Evolutionary conservation across 1,139 yeast species (phyloP), one percentile per base, ranked within the genome.

Genomic region (Nakaseomyces kungkrabaensis): DNA sequence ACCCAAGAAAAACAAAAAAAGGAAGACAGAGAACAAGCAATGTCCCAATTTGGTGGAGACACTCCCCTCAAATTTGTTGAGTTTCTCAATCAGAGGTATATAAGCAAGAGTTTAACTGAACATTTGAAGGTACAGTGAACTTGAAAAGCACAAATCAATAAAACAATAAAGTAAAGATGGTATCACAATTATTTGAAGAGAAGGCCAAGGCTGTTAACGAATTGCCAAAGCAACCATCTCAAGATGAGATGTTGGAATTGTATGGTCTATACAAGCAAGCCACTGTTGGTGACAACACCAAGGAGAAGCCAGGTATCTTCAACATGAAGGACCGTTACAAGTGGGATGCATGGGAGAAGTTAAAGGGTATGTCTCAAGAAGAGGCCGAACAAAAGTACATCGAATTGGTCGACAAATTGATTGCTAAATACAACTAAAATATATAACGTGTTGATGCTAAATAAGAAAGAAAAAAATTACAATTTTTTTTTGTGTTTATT

Each of bases 231-330:
- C 85, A 86, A 69, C 97, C 97, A 61, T 68, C 73, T 59, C 92
- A 88, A 69, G 95, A 87, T 64, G 97, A 90, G 70, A 75, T 89
- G 68, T 78, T 92, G 66, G 73, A 78, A 60, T 74, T 85, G 63
- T 92, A 92, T 74, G 97, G 94, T 43, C 78, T 92, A 64, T 92
- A 78, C 83, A 92, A 92, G 74, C 98, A 92, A 74, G 95, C 97
- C 58, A 90, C 97, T 46, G 84, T 83, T 52, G 98, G 98, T 59
- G 98, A 92, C 78, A 86, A 86, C 76, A 77, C 75, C 69, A 58
- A 58, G 40, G 72, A 80, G 53, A 85, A 85, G 71, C 83, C 95
- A 51, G 95, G 96, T 56, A 72, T 86, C 56, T 87, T 90, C 70
- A 95, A 90, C 73, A 78, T 92, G 73, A 86, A 85, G 75, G 97